Percentiles rank a stretch among this genome's conserved stretches.
These are phyloP conservation scores for Rusavskia elegans DNA, from an alignment of 495 filamentous ascomycete species.

Conservation along the genomic window DNA sequence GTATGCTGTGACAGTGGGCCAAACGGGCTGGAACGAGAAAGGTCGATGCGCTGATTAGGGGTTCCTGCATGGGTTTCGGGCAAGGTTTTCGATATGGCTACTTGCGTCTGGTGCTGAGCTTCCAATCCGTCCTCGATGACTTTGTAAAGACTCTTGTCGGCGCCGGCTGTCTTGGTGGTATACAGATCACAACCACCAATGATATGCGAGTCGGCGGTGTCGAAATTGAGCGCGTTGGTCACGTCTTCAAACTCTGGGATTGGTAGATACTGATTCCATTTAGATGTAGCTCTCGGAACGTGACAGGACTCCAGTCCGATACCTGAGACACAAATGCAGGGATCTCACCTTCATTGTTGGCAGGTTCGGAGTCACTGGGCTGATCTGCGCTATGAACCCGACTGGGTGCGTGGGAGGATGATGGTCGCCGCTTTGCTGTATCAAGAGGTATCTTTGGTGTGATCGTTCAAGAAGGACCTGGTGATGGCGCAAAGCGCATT, in stretches of 20 bases:
- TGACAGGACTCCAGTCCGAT: too few relatives aligned
- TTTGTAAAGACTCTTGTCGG: conserved; percentile 94
- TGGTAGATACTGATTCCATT: conserved; percentile 58
- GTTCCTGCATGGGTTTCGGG: conserved; percentile 54
- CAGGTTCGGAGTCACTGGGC: background rate
- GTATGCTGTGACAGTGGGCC: conserved; percentile 73
- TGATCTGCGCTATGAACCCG: too few relatives aligned
- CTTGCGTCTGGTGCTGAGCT: conserved; percentile 70
- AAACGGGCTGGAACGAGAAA: conserved; percentile 77
- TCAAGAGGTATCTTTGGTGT: too few relatives aligned
- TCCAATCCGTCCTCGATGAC: conserved; percentile 80
- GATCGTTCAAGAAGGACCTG: background rate
- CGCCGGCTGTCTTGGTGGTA: conserved; percentile 86
- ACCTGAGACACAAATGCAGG: too few relatives aligned
- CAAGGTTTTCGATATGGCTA: conserved; percentile 65
- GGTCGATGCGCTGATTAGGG: conserved; percentile 45
- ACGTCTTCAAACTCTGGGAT: conserved; percentile 76
- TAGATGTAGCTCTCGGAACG: too few relatives aligned
- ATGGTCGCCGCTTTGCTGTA: too few relatives aligned
- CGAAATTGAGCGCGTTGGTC: conserved; percentile 80
- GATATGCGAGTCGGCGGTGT: conserved; percentile 78
- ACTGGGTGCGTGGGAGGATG: too few relatives aligned
- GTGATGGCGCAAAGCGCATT: background rate
- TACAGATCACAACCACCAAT: conserved; percentile 88
- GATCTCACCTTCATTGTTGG: background rate